These are phyloP conservation scores for Circinella umbellata DNA, from an alignment of 371 early-diverging fungal genomes.

Conservation along the genomic window DNA sequence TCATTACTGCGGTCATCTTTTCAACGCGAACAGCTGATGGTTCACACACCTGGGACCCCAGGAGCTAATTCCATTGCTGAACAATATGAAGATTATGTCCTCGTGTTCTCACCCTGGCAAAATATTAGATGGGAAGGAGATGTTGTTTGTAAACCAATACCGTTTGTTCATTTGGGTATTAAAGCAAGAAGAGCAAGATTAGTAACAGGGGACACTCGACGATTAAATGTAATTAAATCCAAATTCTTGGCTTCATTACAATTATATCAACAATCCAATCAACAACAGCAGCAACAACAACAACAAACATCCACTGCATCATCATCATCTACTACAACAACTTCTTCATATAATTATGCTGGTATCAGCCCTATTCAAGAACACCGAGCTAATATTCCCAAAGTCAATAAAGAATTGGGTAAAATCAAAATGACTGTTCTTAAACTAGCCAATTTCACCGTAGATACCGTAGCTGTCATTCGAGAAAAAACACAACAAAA, in stretches of 20 bases:
- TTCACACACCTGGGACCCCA: slow-evolving; percentile 20
- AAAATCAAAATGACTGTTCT: slow-evolving; percentile 63
- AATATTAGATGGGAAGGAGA: slow-evolving; percentile 65
- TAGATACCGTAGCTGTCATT: slow-evolving; percentile 59
- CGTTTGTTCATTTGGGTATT: slow-evolving; percentile 58
- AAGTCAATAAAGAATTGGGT: slow-evolving; percentile 61
- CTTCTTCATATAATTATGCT: not conserved
- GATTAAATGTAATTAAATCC: slow-evolving; percentile 51
- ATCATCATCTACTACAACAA: not conserved
- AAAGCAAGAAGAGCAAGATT: slow-evolving; percentile 71
- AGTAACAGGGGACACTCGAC: slow-evolving; percentile 53
- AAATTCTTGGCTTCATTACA: slow-evolving; percentile 51
- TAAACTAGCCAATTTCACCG: slow-evolving; percentile 57
- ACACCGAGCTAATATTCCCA: slow-evolving; percentile 61
- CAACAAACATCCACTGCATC: too few species aligned
- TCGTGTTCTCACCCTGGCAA: slow-evolving; percentile 61
- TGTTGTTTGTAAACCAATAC: slow-evolving; percentile 42
- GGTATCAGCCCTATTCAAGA: slow-evolving; percentile 64
- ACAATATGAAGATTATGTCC: slow-evolving; percentile 50
- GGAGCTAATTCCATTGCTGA: slow-evolving; percentile 6
- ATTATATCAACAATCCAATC: slow-evolving; percentile 13
- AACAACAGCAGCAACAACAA: too few species aligned
- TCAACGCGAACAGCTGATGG: slow-evolving; percentile 22
- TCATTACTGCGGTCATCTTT: slow-evolving; percentile 39
- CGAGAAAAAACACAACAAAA: slow-evolving; percentile 55